Conservation (phyloP, 805 yeast species). For the Candida silvatica region DNA sequence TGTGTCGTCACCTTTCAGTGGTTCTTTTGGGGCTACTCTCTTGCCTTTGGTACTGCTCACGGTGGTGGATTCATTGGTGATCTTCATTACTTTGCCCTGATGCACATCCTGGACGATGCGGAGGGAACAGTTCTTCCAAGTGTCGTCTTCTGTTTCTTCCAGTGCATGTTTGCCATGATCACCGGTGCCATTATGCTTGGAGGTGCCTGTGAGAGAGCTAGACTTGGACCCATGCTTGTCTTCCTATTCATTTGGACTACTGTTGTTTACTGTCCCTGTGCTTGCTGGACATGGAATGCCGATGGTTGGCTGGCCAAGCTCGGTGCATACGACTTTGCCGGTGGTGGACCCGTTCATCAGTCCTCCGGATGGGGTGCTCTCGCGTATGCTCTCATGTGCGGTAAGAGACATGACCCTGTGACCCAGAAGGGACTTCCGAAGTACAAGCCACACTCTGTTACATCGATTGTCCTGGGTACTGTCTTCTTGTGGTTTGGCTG, state of each 20-base stretch:
- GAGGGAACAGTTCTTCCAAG: conserved; percentile 73
- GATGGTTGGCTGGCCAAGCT: conserved; percentile 80
- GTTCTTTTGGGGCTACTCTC: conserved; percentile 98
- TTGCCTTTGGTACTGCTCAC: conserved; percentile 58
- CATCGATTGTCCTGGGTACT: conserved; percentile 87
- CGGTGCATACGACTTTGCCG: conserved; percentile 94
- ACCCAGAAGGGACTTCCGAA: conserved; percentile 67
- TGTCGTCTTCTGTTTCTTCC: conserved; percentile 81
- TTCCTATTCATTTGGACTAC: conserved; percentile 93
- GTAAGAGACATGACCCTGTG: conserved; percentile 83
- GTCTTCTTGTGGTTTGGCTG: conserved; percentile 97
- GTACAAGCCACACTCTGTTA: conserved; percentile 90
- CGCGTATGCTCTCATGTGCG: conserved; percentile 85
- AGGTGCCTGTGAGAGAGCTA: conserved; percentile 96
- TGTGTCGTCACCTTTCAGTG: conserved; percentile 85
- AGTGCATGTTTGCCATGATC: conserved; percentile 93
- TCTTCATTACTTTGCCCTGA: conserved; percentile 68
- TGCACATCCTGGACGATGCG: conserved; percentile 75
- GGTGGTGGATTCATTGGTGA: conserved; percentile 57
- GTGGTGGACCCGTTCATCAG: conserved; percentile 98
- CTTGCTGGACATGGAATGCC: conserved; percentile 96
- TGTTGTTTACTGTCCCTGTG: conserved; percentile 91
- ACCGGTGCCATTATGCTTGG: conserved; percentile 94
- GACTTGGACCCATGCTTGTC: conserved; percentile 94
- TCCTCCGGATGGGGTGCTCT: conserved; percentile 91